Evolutionary conservation across 768 basidiomycete genomes (phyloP).

Genomic region (Goffeauzyma gilvescens): DNA sequence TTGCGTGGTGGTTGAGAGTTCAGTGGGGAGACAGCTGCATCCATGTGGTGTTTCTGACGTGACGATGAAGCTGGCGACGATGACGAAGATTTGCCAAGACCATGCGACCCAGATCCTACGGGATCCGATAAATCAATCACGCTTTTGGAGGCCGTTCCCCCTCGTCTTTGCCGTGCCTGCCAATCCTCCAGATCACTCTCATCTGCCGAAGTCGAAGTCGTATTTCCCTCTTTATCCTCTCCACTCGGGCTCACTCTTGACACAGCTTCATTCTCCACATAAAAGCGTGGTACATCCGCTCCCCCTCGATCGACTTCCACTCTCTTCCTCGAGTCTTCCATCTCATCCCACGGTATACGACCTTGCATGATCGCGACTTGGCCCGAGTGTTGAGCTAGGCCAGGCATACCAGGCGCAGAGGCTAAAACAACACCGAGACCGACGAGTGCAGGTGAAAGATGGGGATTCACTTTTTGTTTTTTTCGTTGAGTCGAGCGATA

Average conservation of each 20-base stretch:
- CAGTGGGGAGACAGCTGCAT: no score
- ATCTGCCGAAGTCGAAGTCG: no score
- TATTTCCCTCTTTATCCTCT: not conserved
- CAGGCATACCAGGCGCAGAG: slow-evolving; percentile 56
- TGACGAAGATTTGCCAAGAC: no score
- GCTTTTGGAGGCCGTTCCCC: no score
- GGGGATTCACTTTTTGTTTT: slow-evolving; percentile 48
- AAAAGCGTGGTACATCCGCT: slow-evolving; percentile 22
- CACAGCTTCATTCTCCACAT: slow-evolving; percentile 1
- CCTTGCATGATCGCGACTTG: slow-evolving; percentile 80
- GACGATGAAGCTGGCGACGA: no score
- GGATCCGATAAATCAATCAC: no score
- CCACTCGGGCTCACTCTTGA: not conserved
- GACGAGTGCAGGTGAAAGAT: slow-evolving; percentile 54
- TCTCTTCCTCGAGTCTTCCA: slow-evolving; percentile 16
- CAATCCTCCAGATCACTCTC: no score
- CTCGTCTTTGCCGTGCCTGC: no score
- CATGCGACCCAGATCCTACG: no score
- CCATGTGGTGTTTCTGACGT: no score
- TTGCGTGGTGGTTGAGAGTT: no score
- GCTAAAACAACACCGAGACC: slow-evolving; percentile 70
- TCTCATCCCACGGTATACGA: slow-evolving; percentile 33
- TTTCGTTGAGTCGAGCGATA: slow-evolving; percentile 20
- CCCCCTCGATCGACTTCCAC: slow-evolving; percentile 40
- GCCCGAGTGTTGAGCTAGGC: slow-evolving; percentile 53